Evolutionary conservation across 257 asterid genomes (phyloP).

Genomic region (Mentha longifolia): DNA sequence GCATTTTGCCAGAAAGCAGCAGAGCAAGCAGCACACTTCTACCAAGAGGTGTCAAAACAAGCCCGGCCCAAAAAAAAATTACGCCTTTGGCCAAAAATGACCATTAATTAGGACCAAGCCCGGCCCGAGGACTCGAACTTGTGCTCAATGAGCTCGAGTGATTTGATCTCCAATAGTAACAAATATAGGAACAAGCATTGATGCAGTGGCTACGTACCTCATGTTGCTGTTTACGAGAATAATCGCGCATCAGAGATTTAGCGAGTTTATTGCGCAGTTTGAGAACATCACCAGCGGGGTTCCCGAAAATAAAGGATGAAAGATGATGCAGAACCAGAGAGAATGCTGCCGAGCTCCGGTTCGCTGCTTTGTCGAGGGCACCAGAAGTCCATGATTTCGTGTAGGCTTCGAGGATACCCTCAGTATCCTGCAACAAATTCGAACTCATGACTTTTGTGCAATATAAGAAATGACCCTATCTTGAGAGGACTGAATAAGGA

Average conservation of each 20-base stretch:
- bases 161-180: neutral
- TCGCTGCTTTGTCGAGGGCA: conserved; percentile 81
- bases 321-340: conserved; percentile 77
- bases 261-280: conserved; percentile 66
- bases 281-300: conserved; percentile 39
- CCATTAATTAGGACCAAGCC: neutral
- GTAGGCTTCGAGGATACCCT: conserved; percentile 77
- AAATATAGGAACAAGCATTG: neutral
- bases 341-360: conserved; percentile 61
- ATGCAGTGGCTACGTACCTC: conserved; percentile 56
- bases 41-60: neutral
- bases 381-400: conserved; percentile 85
- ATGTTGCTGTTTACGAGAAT: conserved; percentile 65
- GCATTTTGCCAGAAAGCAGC: neutral
- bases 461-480: neutral
- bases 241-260: conserved; percentile 76
- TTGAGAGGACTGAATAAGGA: neutral
- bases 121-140: too few species aligned
- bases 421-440: conserved; percentile 69
- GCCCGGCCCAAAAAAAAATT: neutral
- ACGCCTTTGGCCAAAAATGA: neutral
- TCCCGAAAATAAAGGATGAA: conserved; percentile 66
- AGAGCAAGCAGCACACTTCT: neutral
- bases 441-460: conserved; percentile 14
- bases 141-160: too few species aligned